These are phyloP conservation scores for Mycena maculata DNA, from an alignment of 768 basidiomycete species.

Conservation along the genomic window DNA sequence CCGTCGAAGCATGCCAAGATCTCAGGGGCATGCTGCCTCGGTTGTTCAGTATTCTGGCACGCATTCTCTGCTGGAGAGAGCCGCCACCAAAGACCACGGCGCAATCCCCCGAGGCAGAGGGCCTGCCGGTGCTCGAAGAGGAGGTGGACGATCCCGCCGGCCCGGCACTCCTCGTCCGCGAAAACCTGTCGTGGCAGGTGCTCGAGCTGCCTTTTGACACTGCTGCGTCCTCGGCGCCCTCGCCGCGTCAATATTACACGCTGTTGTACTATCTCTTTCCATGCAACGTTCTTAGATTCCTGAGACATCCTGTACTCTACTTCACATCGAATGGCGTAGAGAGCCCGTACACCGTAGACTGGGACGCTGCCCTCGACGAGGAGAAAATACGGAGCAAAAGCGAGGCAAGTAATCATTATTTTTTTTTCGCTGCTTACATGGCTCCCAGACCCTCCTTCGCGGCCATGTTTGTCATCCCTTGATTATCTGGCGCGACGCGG, in stretches of 20 bases:
- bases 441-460: conserved; percentile 70
- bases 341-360: conserved; percentile 74
- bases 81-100: conserved; percentile 49
- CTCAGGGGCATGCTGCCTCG: conserved; percentile 72
- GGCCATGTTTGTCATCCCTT: conserved; percentile 80
- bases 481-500: conserved; percentile 73
- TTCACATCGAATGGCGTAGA: conserved; percentile 61
- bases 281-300: conserved; percentile 85
- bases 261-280: conserved; percentile 92
- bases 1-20: conserved; percentile 66
- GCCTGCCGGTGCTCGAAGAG: conserved; percentile 53
- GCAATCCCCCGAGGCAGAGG: conserved; percentile 41
- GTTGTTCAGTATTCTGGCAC: conserved; percentile 74
- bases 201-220: conserved; percentile 71
- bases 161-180: conserved; percentile 55
- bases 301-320: conserved; percentile 76
- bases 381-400: conserved; percentile 76
- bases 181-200: conserved; percentile 74
- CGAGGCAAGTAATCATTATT: conserved; percentile 62
- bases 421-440: conserved; percentile 13
- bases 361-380: conserved; percentile 78
- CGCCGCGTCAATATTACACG: conserved; percentile 76
- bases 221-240: conserved; percentile 65
- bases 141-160: conserved; percentile 47
- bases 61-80: conserved; percentile 82